phyloP scores from a whole-genome alignment of 1,284 basidiomycete genomes.

The Wallemia hederae region DNA sequence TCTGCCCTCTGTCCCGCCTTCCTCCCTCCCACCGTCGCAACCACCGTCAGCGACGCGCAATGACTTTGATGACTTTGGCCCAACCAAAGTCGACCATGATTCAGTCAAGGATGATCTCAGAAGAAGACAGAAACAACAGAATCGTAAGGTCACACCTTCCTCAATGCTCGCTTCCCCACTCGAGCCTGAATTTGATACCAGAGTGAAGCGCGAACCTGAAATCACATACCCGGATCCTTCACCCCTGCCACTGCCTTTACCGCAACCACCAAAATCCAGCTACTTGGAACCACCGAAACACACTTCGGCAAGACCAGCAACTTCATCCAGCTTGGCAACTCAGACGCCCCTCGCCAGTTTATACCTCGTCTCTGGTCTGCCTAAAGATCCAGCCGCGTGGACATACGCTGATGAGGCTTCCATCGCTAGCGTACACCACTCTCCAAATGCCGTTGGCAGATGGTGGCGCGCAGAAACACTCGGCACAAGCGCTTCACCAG shows the following conservation, averaged over 20 bases:
- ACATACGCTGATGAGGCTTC: constrained; percentile 69
- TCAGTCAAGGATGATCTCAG: not conserved
- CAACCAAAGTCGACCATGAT: not conserved
- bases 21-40: too few species aligned
- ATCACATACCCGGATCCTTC: not conserved
- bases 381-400: constrained; percentile 29
- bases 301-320: not conserved
- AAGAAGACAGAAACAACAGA: not conserved
- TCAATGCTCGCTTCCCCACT: not conserved
- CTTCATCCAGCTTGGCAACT: not conserved
- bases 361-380: constrained; percentile 22
- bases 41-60: too few species aligned
- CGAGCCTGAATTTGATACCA: not conserved
- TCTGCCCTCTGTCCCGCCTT: too few species aligned
- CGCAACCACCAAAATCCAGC: not conserved
- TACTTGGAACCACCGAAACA: not conserved
- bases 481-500: constrained; percentile 57
- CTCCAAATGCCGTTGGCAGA: constrained; percentile 57
- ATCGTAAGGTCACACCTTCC: not conserved
- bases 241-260: not conserved
- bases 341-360: constrained; percentile 16
- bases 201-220: not conserved
- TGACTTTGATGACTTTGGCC: not conserved
- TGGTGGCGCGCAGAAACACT: constrained; percentile 89
- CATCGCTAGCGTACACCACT: constrained; percentile 49